Base-by-base conservation (phyloP, 805 yeast genomes). In the Pichia phayaonensis region DNA sequence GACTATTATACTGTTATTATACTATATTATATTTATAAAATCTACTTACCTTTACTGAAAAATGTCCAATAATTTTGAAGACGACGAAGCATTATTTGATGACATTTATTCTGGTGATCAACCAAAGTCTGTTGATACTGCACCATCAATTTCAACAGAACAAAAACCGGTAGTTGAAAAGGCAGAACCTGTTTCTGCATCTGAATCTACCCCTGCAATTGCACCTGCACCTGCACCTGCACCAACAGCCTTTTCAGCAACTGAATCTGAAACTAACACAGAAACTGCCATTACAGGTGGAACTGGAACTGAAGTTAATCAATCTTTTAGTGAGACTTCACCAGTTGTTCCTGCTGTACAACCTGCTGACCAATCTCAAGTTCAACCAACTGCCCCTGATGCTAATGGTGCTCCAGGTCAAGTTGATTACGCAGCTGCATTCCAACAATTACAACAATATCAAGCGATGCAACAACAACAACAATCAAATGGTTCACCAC, bases 31-130 rank as follows among this genome's bases (percentile, higher is more conserved):
- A 34, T 34, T 34, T 34, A 34, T 34, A 34, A 34, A 34, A 36
- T 22, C 12, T 34, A 36, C 16, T 23, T 21, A 36, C 47, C 20
- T 21, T 34, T 36, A 22, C 16, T 27, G 24, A 45, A 68, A 50
- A 49, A 82, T 81, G 86, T 78, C 84, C 53, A 68, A 72, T 34
- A 34, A 34, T 51, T 78, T 84, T 54, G 96, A 89, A 70, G 97
- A 90, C 72, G 97, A 90, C 70, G 97, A 90, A 67, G 92, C 88
- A 61, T 83, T 86, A 67, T 90, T 90, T 69, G 95, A 90, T 70
- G 97, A 90, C 67, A 87, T 90, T 70, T 90, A 90, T 58, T 66
- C 64, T 29, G 69, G 59, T 44, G 66, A 63, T 36, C 52, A 61
- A 50, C 54, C 57, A 48, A 46, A 59, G 45, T 65, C 51, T 7